Base-by-base conservation (phyloP, 768 basidiomycete species). In the Daedaleopsis nitida region DNA sequence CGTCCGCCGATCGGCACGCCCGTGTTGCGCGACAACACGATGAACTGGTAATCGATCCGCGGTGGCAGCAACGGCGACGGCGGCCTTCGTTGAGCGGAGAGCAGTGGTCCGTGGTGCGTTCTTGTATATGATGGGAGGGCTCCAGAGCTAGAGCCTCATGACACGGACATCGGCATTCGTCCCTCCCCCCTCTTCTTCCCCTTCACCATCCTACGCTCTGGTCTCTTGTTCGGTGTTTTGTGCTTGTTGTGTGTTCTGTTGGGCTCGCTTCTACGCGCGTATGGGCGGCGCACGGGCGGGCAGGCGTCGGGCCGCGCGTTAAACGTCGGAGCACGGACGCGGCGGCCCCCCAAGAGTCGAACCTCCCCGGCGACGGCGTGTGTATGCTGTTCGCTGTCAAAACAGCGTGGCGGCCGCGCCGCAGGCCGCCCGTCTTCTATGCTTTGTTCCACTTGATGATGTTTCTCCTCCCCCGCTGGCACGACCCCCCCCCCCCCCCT, bases 1-100 rank as follows among this genome's bases (percentile, higher is more conserved):
- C 78, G 86, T 66, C 77, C 80, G 60, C 80, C 90, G 43, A 93
- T 94, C 62, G 88, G 87, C 3, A 83, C 89, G 53, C 92, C 92
- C 21, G 83, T 92, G 62, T 70, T 94, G 74, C 78, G 83, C 69
- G 88, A 91, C 76, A 94, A 87, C 74, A 93, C 86, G 66, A 85
- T 93, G 85, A 90, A 92, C 73, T 94, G 91, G 91, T 94, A 60
- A 21, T 52, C 16, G n/a, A n/a, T n/a, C n/a, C n/a, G n/a, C n/a
- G n/a, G n/a, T 32, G 27, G 27, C 7, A 32, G n/a, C n/a, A n/a
- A n/a, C n/a, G n/a, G n/a, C n/a, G 37, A 21, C 19, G 4, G 19
- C 11, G 11, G 19, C 12, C 43, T n/a, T n/a, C 4, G 44, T 3
- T 45, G 52, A 17, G 49, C 32, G 47, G 42, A 38, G 23, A 23